These are phyloP conservation scores for Pleurotus tuber-regium DNA, from an alignment of 768 basidiomycete species.

Conservation along the genomic window DNA sequence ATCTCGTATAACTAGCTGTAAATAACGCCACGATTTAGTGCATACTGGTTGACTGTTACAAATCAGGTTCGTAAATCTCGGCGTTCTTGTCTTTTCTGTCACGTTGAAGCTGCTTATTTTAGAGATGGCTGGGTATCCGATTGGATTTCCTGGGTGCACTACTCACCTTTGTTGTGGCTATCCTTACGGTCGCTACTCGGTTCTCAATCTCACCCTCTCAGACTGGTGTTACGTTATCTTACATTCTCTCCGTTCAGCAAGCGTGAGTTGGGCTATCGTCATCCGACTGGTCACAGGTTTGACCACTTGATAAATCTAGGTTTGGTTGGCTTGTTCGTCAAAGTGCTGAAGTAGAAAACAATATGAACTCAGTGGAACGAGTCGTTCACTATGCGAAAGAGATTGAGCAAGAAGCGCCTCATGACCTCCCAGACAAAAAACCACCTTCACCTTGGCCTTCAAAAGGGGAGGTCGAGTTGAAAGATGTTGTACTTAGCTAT, in stretches of 20 bases:
- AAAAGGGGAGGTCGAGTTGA: slow-evolving; percentile 70
- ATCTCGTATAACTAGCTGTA: too few species aligned
- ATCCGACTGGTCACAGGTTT: too few species aligned
- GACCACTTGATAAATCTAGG: slow-evolving; percentile 30
- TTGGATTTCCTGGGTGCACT: slow-evolving; percentile 80
- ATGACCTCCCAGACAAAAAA: slow-evolving; percentile 57
- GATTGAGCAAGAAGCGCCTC: slow-evolving; percentile 80
- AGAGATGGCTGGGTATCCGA: slow-evolving; percentile 87
- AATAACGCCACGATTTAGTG: slow-evolving; percentile 43
- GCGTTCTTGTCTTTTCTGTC: slow-evolving; percentile 14
- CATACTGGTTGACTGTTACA: slow-evolving; percentile 83
- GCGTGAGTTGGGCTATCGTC: slow-evolving; percentile 28
- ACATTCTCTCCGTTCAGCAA: slow-evolving; percentile 79
- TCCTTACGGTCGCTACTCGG: slow-evolving; percentile 74
- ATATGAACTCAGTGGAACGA: slow-evolving; percentile 91
- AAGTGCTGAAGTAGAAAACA: slow-evolving; percentile 84
- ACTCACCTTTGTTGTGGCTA: slow-evolving; percentile 73
- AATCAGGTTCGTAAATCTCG: slow-evolving; percentile 56
- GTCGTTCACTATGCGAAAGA: slow-evolving; percentile 77
- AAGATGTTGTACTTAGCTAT: slow-evolving; percentile 76
- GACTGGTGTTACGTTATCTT: slow-evolving; percentile 75
- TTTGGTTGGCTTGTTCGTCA: slow-evolving; percentile 80
- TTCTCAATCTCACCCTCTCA: slow-evolving; percentile 77
- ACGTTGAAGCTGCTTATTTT: slow-evolving; percentile 11
- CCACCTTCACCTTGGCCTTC: slow-evolving; percentile 72